Percentiles rank a stretch among this genome's conserved stretches.
These are phyloP conservation scores for Dactylorhiza incarnata DNA, from an alignment of 106 monocot genomes.

Conservation along the genomic window DNA sequence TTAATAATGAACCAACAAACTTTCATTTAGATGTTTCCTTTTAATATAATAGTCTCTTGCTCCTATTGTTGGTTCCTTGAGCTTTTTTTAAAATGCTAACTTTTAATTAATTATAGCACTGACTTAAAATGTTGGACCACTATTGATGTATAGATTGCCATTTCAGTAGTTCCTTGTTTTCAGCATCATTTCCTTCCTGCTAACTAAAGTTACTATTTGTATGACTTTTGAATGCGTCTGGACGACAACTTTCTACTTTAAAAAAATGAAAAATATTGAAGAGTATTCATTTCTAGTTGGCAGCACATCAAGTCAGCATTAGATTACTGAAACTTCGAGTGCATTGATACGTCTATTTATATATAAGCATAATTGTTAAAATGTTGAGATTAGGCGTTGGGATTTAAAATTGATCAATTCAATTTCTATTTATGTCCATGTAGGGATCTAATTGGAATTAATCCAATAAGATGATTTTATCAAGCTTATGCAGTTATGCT, in stretches of 20 bases:
- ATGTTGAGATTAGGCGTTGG: neutral
- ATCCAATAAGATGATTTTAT: neutral
- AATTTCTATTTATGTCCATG: neutral
- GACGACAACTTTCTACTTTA: neutral
- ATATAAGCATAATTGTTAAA: neutral
- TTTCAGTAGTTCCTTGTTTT: neutral
- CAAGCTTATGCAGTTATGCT: neutral
- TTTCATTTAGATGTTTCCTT: neutral
- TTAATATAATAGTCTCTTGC: neutral
- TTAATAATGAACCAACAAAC: neutral
- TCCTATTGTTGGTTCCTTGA: neutral
- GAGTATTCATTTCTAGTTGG: neutral
- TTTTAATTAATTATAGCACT: neutral
- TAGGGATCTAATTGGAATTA: neutral
- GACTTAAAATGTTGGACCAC: too few species aligned
- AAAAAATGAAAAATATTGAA: neutral
- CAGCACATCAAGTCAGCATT: neutral
- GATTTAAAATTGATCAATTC: neutral
- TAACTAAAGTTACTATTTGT: neutral
- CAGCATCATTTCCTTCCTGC: neutral
- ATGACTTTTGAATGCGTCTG: neutral
- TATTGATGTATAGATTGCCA: neutral
- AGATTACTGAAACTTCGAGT: too few species aligned
- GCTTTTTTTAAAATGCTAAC: neutral
- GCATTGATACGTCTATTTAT: neutral